Evolutionary conservation across 108 stramenopile genomes (phyloP).

Genomic region (Schizochytrium sp.): DNA sequence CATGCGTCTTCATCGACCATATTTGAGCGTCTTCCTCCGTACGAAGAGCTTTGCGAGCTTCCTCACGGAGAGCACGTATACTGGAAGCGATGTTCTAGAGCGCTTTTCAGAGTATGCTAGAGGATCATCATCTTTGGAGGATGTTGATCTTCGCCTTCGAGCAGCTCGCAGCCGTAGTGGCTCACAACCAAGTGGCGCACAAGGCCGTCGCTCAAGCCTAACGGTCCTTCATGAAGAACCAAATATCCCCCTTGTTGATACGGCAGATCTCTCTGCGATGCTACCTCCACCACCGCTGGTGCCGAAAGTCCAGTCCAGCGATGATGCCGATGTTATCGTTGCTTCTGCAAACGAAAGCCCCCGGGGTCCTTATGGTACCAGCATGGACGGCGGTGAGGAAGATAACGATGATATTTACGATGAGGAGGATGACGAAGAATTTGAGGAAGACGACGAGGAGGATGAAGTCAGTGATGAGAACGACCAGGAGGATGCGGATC

Average conservation of each 20-base stretch:
- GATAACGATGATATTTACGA: not conserved
- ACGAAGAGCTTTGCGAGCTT: slow-evolving; percentile 58
- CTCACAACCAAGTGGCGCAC: not conserved
- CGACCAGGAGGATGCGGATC: not conserved
- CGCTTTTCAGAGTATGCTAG: not conserved
- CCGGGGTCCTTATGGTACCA: not conserved
- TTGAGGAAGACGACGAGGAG: not conserved
- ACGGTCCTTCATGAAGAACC: slow-evolving; percentile 13
- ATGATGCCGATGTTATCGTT: not conserved
- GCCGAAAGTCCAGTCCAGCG: not conserved
- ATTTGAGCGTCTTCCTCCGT: slow-evolving; percentile 48
- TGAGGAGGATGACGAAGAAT: not conserved
- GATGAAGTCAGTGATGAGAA: not conserved
- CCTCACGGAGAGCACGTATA: slow-evolving; percentile 33
- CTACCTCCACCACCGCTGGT: not conserved
- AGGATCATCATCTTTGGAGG: slow-evolving; percentile 39
- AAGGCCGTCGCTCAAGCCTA: not conserved
- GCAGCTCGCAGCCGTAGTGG: not conserved
- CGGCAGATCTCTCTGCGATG: not conserved
- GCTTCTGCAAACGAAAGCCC: too few relatives aligned
- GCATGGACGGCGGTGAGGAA: not conserved
- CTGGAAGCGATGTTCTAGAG: slow-evolving; percentile 12
- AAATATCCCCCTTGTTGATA: not conserved
- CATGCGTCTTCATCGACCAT: slow-evolving; percentile 45
- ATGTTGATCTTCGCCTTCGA: not conserved